Conservation (phyloP, 2,329 filamentous ascomycete genomes). For the Microdochium trichocladiopsis region DNA sequence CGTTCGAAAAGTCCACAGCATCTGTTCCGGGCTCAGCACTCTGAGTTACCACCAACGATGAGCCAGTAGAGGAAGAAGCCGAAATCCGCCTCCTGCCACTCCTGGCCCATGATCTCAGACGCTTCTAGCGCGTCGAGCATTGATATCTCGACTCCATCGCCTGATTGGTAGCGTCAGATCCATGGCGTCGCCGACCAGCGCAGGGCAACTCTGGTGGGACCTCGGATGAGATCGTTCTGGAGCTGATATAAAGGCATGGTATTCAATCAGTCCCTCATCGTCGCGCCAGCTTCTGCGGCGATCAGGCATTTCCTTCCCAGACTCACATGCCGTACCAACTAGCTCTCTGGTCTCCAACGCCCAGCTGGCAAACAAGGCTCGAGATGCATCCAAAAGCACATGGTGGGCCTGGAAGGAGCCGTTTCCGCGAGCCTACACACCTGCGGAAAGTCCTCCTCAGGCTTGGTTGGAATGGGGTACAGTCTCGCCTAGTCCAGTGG, state of each 20-base stretch:
- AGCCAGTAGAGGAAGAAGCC: not conserved
- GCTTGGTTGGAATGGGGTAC: not conserved
- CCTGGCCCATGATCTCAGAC: not conserved
- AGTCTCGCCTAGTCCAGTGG: not conserved
- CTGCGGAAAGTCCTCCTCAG: conserved; percentile 4
- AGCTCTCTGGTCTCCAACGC: not conserved
- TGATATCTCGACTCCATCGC: not conserved
- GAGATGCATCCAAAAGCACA: not conserved
- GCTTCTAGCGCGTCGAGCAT: not conserved
- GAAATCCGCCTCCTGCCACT: not conserved
- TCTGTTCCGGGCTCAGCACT: not conserved
- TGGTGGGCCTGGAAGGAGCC: not conserved
- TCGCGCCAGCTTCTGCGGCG: not conserved
- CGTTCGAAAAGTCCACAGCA: not conserved
- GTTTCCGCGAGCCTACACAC: not conserved
- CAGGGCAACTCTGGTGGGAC: not conserved
- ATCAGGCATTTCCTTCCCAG: not conserved
- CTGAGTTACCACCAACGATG: not conserved
- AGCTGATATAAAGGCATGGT: not conserved
- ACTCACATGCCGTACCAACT: not conserved
- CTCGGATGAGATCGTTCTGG: not conserved
- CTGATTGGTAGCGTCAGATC: not conserved
- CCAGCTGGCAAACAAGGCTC: not conserved
- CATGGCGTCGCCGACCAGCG: not conserved
- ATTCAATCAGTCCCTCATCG: not conserved